Base-by-base conservation (phyloP, 345 rosid species). In the Geranium brycei region DNA sequence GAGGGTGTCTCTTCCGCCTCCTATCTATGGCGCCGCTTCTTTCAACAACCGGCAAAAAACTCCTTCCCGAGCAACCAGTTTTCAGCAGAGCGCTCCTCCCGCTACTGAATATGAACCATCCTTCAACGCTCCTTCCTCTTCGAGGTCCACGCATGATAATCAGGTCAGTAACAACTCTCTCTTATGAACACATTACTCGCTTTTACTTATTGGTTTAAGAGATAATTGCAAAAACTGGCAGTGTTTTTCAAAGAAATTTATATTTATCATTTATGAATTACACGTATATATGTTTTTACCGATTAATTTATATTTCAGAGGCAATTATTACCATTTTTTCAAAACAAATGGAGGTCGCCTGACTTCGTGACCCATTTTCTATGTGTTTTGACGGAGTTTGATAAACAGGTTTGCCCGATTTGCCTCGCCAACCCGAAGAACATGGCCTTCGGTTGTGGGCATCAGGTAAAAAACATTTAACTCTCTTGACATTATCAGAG, bases 371-470 rank as follows among this genome's bases (percentile, higher is more conserved):
- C n/a, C n/a, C n/a, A n/a, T n/a, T n/a, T n/a, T n/a, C n/a, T n/a
- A n/a, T n/a, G n/a, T n/a, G n/a, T n/a, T n/a, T n/a, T n/a, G n/a
- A n/a, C n/a, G n/a, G n/a, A n/a, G n/a, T n/a, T n/a, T n/a, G n/a
- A n/a, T n/a, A n/a, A n/a, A n/a, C n/a, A 81, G 85, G 62, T 65
- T 67, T 81, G 85, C 47, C 82, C 80, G 51, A 73, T 81, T 19
- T 81, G 85, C 69, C 73, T 81, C 10, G 60, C 73, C 18, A 75
- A 71, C 63, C 68, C 40, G 16, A 81, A 81, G 69, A 64, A 81
- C 72, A 75, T 81, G 85, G 85, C 85, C 60, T 81, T 78, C 19
- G 80, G 82, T 18, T 81, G 85, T 11, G 85, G 85, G 16, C 85
- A 81, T 64, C 85, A 78, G 85, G 85, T 81, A 67, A 61, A 35